Conservation (phyloP, 1,284 basidiomycete species). For the Cryptococcus sp. region DNA sequence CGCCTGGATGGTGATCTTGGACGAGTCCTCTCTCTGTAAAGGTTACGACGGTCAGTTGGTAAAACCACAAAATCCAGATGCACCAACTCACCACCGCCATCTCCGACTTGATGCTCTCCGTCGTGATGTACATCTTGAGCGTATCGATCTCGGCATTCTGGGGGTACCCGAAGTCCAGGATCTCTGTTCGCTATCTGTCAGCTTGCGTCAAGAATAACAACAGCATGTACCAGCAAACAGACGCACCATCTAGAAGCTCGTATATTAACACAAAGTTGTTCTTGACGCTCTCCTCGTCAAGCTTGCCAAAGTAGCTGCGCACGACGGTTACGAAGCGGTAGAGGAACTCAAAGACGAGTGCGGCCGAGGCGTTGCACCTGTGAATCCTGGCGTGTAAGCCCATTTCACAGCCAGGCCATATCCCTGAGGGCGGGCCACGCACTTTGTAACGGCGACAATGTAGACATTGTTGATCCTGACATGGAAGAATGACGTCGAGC, state of each 20-base stretch:
- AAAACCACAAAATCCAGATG: background rate
- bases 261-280: conserved; percentile 98
- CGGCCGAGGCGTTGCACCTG: conserved; percentile 94
- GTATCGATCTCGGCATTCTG: conserved; percentile 98
- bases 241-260: conserved; percentile 85
- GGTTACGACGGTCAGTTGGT: conserved; percentile 4
- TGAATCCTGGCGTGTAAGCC: background rate
- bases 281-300: conserved; percentile 97
- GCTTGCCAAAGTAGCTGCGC: conserved; percentile 92
- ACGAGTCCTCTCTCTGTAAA: conserved; percentile 77
- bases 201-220: background rate
- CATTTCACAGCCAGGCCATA: background rate
- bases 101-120: conserved; percentile 86
- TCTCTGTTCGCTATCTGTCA: conserved; percentile 60
- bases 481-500: conserved; percentile 96
- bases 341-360: conserved; percentile 95
- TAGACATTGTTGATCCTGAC: conserved; percentile 93
- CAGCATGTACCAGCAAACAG: background rate
- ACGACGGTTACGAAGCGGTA: conserved; percentile 93
- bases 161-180: conserved; percentile 98
- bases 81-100: conserved; percentile 63
- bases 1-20: conserved; percentile 93
- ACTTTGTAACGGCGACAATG: conserved; percentile 93
- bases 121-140: conserved; percentile 96
- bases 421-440: conserved; percentile 32